Conservation (phyloP, 2,329 filamentous ascomycete genomes). For the Hypoxylon sp. region DNA sequence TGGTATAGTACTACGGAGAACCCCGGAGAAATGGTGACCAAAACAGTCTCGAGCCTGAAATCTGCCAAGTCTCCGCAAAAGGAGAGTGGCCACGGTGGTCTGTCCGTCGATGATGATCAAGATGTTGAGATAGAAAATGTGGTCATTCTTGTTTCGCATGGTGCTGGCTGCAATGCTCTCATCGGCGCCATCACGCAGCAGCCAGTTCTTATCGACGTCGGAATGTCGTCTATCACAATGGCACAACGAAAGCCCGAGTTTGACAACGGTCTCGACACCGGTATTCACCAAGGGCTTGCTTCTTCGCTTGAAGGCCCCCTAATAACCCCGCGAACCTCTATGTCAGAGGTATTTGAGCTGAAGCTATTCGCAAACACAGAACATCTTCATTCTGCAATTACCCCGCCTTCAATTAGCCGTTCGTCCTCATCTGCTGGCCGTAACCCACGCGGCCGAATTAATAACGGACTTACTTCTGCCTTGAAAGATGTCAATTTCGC, state of each 20-base stretch:
- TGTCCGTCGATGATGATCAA: constrained; percentile 55
- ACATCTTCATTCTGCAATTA: constrained; percentile 69
- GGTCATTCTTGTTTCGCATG: constrained; percentile 90
- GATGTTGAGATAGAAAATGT: constrained; percentile 80
- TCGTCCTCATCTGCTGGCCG: constrained; percentile 53
- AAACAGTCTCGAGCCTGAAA: constrained; percentile 51
- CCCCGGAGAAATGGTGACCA: constrained; percentile 66
- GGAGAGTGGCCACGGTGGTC: constrained; percentile 54
- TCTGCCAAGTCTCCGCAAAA: constrained; percentile 28
- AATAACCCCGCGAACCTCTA: constrained; percentile 53
- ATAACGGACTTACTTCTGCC: constrained; percentile 55
- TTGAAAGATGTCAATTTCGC: constrained; percentile 49
- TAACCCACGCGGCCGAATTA: constrained; percentile 56
- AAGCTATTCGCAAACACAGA: constrained; percentile 81
- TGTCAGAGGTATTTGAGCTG: constrained; percentile 78
- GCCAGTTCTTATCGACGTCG: constrained; percentile 90
- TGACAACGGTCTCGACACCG: constrained; percentile 55
- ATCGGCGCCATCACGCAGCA: constrained; percentile 93
- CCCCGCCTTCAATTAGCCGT: constrained; percentile 52
- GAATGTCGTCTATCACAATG: constrained; percentile 91
- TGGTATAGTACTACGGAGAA: constrained; percentile 79
- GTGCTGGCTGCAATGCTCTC: constrained; percentile 94
- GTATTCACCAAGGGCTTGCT: constrained; percentile 41
- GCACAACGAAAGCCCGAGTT: constrained; percentile 72
- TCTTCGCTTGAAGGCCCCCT: constrained; percentile 50